Conservation (phyloP, 2,329 filamentous ascomycete species). For the Monilinia aucupariae region DNA sequence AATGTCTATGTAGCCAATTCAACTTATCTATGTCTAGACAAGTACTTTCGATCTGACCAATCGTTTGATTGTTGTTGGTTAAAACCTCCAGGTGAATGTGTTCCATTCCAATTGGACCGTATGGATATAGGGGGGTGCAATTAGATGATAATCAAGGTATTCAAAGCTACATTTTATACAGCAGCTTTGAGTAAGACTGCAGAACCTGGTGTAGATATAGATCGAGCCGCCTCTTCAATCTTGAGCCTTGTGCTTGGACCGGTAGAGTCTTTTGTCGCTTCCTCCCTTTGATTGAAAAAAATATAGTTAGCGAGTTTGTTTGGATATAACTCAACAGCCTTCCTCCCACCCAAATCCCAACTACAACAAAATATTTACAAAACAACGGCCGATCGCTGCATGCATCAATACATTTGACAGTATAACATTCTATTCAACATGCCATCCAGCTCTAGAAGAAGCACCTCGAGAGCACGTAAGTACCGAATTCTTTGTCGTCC, state of each 20-base stretch:
- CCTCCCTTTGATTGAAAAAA: background rate
- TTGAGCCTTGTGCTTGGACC: background rate
- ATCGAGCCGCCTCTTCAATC: background rate
- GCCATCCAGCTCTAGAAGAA: slow-evolving; percentile 1
- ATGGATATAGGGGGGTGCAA: background rate
- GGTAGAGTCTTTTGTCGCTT: background rate
- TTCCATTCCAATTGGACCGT: background rate
- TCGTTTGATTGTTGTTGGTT: background rate
- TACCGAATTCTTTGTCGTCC: slow-evolving; percentile 8
- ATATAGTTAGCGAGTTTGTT: slow-evolving; percentile 1
- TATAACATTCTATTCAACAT: background rate
- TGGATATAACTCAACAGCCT: background rate
- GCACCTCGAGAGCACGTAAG: slow-evolving; percentile 10
- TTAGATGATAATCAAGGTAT: background rate
- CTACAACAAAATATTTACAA: background rate
- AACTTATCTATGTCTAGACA: background rate
- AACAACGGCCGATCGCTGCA: background rate
- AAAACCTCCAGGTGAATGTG: background rate
- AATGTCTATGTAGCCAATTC: slow-evolving; percentile 4
- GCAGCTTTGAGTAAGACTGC: background rate
- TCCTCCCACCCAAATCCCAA: background rate
- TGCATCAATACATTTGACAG: background rate
- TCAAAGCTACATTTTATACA: background rate
- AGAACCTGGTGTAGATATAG: background rate
- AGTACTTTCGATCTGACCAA: background rate